Evolutionary conservation across 129 eudicot species (phyloP).

Genomic region (Ambrosia trifida): DNA sequence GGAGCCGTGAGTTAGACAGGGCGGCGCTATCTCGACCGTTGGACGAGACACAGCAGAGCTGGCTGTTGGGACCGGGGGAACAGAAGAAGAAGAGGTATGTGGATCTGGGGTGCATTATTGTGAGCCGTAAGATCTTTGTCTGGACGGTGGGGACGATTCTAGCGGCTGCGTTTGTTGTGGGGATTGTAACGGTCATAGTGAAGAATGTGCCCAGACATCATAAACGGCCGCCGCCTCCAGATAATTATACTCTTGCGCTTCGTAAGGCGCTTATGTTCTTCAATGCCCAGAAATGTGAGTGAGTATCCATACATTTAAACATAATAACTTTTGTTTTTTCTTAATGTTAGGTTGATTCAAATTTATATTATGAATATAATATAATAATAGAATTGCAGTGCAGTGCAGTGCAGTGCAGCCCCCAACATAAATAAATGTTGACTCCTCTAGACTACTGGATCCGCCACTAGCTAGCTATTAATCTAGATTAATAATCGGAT

Average conservation of each 20-base stretch:
- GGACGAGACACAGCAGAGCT: conserved; percentile 92
- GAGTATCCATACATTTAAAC: too few species aligned
- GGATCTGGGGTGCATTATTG: conserved; percentile 81
- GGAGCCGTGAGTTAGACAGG: conserved; percentile 73
- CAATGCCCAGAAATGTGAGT: conserved; percentile 89
- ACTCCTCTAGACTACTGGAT: too few species aligned
- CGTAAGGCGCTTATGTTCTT: conserved; percentile 90
- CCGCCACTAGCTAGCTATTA: too few species aligned
- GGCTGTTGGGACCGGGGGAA: conserved; percentile 87
- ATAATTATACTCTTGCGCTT: conserved; percentile 81
- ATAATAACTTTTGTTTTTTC: too few species aligned
- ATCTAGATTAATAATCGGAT: too few species aligned
- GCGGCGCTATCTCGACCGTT: conserved; percentile 79
- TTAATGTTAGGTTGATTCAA: too few species aligned
- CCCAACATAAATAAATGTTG: too few species aligned
- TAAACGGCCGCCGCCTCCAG: conserved; percentile 61
- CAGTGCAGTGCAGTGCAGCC: too few species aligned
- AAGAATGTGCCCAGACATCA: conserved; percentile 72
- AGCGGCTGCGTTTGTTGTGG: conserved; percentile 71
- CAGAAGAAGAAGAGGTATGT: conserved; percentile 95
- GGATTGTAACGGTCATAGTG: conserved; percentile 59
- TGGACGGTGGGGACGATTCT: conserved; percentile 79
- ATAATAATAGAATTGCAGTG: too few species aligned
- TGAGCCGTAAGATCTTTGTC: conserved; percentile 72
- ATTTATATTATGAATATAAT: too few species aligned